A percentile compares a stretch with the other conserved stretches of the same genome.
Conservation (phyloP, 2,329 filamentous ascomycete genomes). For the Aotearoamyces nothofagi region DNA sequence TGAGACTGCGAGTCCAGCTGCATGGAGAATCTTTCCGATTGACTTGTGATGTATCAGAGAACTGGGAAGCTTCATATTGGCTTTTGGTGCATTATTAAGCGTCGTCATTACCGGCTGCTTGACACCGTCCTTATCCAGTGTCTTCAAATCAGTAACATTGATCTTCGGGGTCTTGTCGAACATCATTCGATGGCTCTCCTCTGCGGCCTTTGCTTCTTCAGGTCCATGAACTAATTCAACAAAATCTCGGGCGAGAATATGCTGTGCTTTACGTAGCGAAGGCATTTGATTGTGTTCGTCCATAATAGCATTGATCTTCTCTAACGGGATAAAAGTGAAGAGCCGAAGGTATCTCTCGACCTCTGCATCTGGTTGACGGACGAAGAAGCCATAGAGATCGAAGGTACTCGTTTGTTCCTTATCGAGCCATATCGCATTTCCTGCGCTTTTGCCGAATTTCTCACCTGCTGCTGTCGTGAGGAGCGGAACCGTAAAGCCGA, state of each 20-base stretch:
- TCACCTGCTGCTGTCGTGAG: slow-evolving; percentile 71
- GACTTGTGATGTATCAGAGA: slow-evolving; percentile 37
- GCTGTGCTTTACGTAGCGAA: slow-evolving; percentile 63
- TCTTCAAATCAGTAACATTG: slow-evolving; percentile 1
- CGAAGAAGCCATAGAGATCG: slow-evolving; percentile 83
- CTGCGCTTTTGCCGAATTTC: slow-evolving; percentile 91
- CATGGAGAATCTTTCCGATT: slow-evolving; percentile 42
- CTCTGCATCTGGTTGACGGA: slow-evolving; percentile 67
- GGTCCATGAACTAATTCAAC: slow-evolving; percentile 64
- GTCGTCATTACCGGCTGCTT: slow-evolving; percentile 7
- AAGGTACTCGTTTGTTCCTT: slow-evolving; percentile 64
- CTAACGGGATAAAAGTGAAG: slow-evolving; percentile 73
- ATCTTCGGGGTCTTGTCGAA: slow-evolving; percentile 22
- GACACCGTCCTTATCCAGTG: no score
- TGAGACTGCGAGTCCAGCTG: slow-evolving; percentile 41
- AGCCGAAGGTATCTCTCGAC: slow-evolving; percentile 72
- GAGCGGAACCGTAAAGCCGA: slow-evolving; percentile 83
- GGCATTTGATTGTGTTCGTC: slow-evolving; percentile 50
- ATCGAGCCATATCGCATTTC: slow-evolving; percentile 90
- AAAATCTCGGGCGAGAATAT: slow-evolving; percentile 69
- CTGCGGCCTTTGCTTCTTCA: slow-evolving; percentile 45
- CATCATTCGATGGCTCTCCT: slow-evolving; percentile 33
- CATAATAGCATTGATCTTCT: slow-evolving; percentile 55
- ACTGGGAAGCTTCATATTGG: slow-evolving; percentile 42
- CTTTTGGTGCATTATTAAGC: slow-evolving; percentile 31